Evolutionary conservation across 768 basidiomycete genomes (phyloP).

Genomic region (Harrya chromipes): DNA sequence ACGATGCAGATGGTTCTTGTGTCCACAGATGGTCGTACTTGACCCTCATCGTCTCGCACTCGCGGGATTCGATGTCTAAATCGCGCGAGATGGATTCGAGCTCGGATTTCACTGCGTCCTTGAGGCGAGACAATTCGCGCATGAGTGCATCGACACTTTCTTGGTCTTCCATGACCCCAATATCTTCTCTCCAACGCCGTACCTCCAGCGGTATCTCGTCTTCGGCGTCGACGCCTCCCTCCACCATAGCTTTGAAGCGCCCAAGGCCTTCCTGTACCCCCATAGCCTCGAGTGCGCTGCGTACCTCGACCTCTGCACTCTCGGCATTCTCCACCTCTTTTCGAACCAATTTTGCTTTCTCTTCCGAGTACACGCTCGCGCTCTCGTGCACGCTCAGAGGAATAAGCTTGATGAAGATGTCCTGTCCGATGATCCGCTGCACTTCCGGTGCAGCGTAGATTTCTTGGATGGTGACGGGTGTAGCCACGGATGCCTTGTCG

Average conservation of each 20-base stretch:
- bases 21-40: constrained; percentile 86
- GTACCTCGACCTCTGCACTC: constrained; percentile 73
- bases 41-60: constrained; percentile 86
- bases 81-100: constrained; percentile 62
- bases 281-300: constrained; percentile 76
- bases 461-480: constrained; percentile 89
- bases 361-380: constrained; percentile 95
- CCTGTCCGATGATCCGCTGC: constrained; percentile 90
- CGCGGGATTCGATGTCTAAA: constrained; percentile 77
- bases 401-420: constrained; percentile 83
- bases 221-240: constrained; percentile 57
- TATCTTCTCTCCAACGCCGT: constrained; percentile 71
- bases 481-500: constrained; percentile 81
- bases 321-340: constrained; percentile 88
- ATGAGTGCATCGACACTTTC: constrained; percentile 68
- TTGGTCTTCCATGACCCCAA: constrained; percentile 61
- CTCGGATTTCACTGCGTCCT: constrained; percentile 53
- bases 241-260: constrained; percentile 69
- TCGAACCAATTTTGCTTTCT: constrained; percentile 93
- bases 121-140: constrained; percentile 54
- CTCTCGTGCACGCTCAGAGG: constrained; percentile 95
- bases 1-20: constrained; percentile 75
- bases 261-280: constrained; percentile 70
- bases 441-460: constrained; percentile 89
- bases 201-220: constrained; percentile 73